These are phyloP conservation scores for Annulohypoxylon maeteangense DNA, from an alignment of 495 filamentous ascomycete species.

Conservation along the genomic window DNA sequence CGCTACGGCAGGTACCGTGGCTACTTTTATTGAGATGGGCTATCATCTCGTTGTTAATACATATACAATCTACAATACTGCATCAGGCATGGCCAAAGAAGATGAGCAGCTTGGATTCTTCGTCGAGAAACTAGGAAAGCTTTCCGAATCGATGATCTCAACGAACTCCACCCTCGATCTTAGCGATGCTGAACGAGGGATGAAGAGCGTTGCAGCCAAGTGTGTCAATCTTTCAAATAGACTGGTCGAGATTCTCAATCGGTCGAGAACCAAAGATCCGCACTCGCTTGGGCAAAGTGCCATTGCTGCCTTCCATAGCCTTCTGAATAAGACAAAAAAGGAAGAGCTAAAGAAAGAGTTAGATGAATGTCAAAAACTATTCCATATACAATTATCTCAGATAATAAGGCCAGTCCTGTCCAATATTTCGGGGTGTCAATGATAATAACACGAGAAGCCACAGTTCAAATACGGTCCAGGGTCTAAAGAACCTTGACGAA, in stretches of 20 bases:
- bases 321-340: background rate
- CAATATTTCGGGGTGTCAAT: background rate
- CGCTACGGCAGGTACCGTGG: background rate
- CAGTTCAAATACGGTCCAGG: background rate
- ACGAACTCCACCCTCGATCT: background rate
- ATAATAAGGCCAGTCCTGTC: background rate
- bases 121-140: background rate
- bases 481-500: background rate
- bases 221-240: background rate
- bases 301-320: background rate
- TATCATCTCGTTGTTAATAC: background rate
- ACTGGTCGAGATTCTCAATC: conserved; percentile 3
- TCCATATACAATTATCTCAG: background rate
- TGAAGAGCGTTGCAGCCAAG: background rate
- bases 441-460: background rate
- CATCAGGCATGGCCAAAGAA: background rate
- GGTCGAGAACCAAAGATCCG: background rate
- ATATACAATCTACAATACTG: background rate
- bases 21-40: conserved; percentile 2
- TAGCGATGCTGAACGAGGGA: background rate
- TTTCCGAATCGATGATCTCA: conserved; percentile 3
- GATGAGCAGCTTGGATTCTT: conserved; percentile 4
- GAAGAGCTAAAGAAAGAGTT: conserved; percentile 4
- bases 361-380: conserved; percentile 3
- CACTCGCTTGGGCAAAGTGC: conserved; percentile 1